phyloP scores from a whole-genome alignment of 108 stramenopile species.

The Fistulifera pelliculosa region DNA sequence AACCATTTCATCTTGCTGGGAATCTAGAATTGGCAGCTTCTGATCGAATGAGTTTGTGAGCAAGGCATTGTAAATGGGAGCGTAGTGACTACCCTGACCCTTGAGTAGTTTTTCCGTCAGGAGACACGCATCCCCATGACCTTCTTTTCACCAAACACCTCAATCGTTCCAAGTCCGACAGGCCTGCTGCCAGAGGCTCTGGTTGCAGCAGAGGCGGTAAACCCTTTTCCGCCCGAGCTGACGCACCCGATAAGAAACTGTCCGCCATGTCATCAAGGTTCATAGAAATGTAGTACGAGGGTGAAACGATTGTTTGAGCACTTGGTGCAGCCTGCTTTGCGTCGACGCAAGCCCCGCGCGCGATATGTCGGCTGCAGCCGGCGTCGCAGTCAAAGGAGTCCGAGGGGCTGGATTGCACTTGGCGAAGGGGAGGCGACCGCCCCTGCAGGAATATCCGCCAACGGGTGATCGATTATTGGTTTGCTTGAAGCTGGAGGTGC shows the following conservation, averaged over 20 bases:
- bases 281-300: neutral
- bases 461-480: no score
- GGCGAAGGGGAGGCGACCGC: no score
- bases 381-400: no score
- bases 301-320: no score
- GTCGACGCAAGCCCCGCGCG: no score
- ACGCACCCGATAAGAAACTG: constrained; percentile 27
- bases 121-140: constrained; percentile 72
- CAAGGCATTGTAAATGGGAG: constrained; percentile 26
- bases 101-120: constrained; percentile 29
- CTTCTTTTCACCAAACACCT: constrained; percentile 42
- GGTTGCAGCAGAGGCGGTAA: constrained; percentile 21
- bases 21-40: constrained; percentile 5
- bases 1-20: constrained; percentile 34
- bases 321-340: no score
- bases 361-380: no score
- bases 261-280: constrained; percentile 28
- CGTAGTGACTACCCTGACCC: constrained; percentile 9
- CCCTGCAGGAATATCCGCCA: no score
- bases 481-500: no score
- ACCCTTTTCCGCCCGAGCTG: constrained; percentile 15
- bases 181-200: constrained; percentile 20
- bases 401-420: no score
- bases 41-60: constrained; percentile 7
- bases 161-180: constrained; percentile 19